These are phyloP conservation scores for Neodidymelliopsis sp. DNA, from an alignment of 2,329 filamentous ascomycete species.

Conservation along the genomic window DNA sequence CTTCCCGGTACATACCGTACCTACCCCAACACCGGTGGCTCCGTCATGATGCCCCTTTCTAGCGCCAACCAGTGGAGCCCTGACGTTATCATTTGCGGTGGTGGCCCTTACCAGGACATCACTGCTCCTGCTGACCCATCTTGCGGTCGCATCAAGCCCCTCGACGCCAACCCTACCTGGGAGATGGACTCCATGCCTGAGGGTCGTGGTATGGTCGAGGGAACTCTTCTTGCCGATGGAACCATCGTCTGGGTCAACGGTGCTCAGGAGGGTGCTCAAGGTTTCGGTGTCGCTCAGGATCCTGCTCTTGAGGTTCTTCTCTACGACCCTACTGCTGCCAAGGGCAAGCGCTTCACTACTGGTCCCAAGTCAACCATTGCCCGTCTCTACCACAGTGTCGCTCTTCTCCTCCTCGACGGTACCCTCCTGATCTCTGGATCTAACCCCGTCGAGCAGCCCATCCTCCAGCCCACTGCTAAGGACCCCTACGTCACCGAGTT, in stretches of 20 bases:
- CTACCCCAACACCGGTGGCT: slow-evolving; percentile 68
- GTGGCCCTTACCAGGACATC: slow-evolving; percentile 67
- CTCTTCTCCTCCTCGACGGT: slow-evolving; percentile 66
- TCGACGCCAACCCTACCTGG: slow-evolving; percentile 59
- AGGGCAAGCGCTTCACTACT: slow-evolving; percentile 60
- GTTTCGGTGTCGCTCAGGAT: slow-evolving; percentile 63
- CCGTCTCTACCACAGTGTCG: slow-evolving; percentile 67
- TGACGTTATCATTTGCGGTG: slow-evolving; percentile 66
- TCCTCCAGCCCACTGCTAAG: slow-evolving; percentile 54
- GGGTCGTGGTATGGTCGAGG: slow-evolving; percentile 68
- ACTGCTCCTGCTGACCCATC: slow-evolving; percentile 65
- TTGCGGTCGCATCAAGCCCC: slow-evolving; percentile 64
- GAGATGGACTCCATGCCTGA: slow-evolving; percentile 66
- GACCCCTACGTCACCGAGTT: slow-evolving; percentile 66
- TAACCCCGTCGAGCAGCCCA: slow-evolving; percentile 67
- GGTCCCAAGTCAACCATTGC: slow-evolving; percentile 55
- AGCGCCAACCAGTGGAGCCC: slow-evolving; percentile 61
- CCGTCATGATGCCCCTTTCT: slow-evolving; percentile 62
- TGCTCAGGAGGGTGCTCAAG: slow-evolving; percentile 64
- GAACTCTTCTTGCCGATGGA: slow-evolving; percentile 66
- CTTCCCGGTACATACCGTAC: slow-evolving; percentile 65
- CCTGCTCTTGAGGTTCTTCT: slow-evolving; percentile 65
- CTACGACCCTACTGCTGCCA: slow-evolving; percentile 62
- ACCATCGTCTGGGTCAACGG: slow-evolving; percentile 70
- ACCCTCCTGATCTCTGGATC: slow-evolving; percentile 67